Conservation (phyloP, 1,139 yeast genomes). For the Lodderomyces metapsilosis region DNA sequence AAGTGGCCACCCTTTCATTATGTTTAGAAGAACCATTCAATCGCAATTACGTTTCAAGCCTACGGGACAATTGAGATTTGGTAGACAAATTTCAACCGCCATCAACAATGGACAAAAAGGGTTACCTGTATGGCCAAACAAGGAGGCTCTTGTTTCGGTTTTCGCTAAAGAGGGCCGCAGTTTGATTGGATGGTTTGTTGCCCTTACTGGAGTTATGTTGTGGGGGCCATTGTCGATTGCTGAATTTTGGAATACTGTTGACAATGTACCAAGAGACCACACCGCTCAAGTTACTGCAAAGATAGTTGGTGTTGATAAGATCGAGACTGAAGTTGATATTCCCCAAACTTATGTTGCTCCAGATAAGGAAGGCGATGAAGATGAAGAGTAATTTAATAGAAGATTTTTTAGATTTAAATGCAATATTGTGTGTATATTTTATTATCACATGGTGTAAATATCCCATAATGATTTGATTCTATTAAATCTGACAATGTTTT, state of each 20-base stretch:
- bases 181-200: slow-evolving; percentile 12
- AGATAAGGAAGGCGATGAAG: slow-evolving; percentile 11
- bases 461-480: slow-evolving; percentile 34
- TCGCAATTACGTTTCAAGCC: background rate
- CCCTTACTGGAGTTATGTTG: slow-evolving; percentile 10
- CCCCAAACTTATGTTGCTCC: slow-evolving; percentile 12
- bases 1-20: background rate
- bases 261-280: slow-evolving; percentile 14
- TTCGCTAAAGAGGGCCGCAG: slow-evolving; percentile 9
- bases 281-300: slow-evolving; percentile 14
- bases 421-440: no score
- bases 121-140: slow-evolving; percentile 14
- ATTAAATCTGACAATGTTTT: slow-evolving; percentile 51
- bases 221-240: slow-evolving; percentile 12
- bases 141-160: background rate
- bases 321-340: slow-evolving; percentile 11
- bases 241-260: slow-evolving; percentile 7
- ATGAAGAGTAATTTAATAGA: slow-evolving; percentile 4
- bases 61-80: background rate
- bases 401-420: no score
- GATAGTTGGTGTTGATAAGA: slow-evolving; percentile 9
- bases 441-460: slow-evolving; percentile 11
- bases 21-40: slow-evolving; percentile 4
- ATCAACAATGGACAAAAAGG: slow-evolving; percentile 11
- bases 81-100: slow-evolving; percentile 6